A percentile compares a stretch with the other conserved stretches of the same genome.
phyloP scores from a whole-genome alignment of 257 asterid genomes.

The Solanum pinnatisectum region DNA sequence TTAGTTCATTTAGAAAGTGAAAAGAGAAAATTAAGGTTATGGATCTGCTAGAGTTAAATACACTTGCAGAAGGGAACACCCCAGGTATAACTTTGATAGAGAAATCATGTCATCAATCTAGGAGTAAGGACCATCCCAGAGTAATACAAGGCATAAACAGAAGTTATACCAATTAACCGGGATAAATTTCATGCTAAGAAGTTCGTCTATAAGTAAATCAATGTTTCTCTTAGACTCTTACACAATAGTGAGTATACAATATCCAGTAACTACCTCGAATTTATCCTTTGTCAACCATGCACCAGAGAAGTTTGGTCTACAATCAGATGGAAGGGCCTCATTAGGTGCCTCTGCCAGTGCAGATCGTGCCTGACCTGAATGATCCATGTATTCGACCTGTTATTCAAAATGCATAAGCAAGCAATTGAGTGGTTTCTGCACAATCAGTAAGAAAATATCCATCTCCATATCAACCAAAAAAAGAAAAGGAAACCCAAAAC shows the following conservation, averaged over 20 bases:
- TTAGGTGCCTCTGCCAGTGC: slow-evolving; percentile 92
- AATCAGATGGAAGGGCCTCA: slow-evolving; percentile 83
- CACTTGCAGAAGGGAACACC: background rate
- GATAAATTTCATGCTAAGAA: background rate
- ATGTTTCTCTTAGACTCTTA: background rate
- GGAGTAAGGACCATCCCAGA: background rate
- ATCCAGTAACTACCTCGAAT: slow-evolving; percentile 46
- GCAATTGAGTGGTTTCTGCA: background rate
- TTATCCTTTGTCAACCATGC: slow-evolving; percentile 91
- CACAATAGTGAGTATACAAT: slow-evolving; percentile 3
- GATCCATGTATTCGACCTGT: slow-evolving; percentile 85
- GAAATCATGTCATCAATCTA: background rate
- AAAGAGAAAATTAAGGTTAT: background rate
- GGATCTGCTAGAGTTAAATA: background rate
- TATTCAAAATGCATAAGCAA: background rate
- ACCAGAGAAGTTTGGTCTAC: slow-evolving; percentile 84
- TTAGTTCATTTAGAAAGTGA: background rate
- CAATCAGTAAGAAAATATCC: background rate
- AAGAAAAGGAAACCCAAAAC: background rate
- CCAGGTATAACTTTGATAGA: background rate
- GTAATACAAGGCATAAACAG: background rate
- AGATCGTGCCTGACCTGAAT: slow-evolving; percentile 67
- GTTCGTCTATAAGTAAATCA: background rate
- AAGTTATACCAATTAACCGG: background rate
- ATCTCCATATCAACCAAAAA: background rate